Conservation (phyloP, 116 monocot genomes). For the Trichopus zeylanicus region DNA sequence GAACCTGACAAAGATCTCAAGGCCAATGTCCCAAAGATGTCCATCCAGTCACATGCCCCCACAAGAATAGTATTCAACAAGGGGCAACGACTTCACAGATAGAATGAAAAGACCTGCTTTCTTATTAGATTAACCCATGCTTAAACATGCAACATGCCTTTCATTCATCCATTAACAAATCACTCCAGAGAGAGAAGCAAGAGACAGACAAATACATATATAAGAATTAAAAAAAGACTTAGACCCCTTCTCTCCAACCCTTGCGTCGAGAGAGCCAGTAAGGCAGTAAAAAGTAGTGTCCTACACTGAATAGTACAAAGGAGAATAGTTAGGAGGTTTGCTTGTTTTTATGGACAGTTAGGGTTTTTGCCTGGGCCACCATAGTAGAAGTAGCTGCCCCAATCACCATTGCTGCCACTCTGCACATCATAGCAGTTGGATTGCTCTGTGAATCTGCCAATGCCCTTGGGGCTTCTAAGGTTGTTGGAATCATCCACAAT, state of each 20-base stretch:
- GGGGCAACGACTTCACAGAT: background rate
- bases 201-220: constrained; percentile 2
- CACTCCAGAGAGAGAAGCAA: background rate
- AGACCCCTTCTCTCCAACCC: constrained; percentile 2
- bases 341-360: constrained; percentile 33
- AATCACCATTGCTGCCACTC: constrained; percentile 36
- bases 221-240: no score
- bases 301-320: constrained; percentile 6
- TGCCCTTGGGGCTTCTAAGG: constrained; percentile 20
- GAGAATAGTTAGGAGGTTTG: background rate
- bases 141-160: background rate
- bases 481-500: constrained; percentile 50
- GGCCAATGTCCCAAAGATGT: background rate
- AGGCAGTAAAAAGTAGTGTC: background rate
- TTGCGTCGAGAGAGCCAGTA: constrained; percentile 7
- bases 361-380: constrained; percentile 63
- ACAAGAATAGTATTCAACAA: background rate
- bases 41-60: background rate
- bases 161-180: background rate
- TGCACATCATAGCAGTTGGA: constrained; percentile 64
- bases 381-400: constrained; percentile 63
- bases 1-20: background rate
- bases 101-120: background rate
- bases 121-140: background rate
- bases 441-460: constrained; percentile 40